phyloP scores from a whole-genome alignment of 352 stramenopile species.

The Phytophthora macrochlamydospora region DNA sequence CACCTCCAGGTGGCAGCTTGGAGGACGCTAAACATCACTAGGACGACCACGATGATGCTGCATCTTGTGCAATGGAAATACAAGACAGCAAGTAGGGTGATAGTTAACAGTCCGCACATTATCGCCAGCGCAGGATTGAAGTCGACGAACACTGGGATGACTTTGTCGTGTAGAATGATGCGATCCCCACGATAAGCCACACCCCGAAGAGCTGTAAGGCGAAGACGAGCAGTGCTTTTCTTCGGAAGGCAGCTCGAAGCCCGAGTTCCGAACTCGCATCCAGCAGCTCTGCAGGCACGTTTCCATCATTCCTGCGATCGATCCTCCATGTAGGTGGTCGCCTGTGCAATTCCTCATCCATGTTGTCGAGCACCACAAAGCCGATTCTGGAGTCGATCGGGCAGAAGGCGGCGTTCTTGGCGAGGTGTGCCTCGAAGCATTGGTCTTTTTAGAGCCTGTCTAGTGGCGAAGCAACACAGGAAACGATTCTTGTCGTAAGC shows the following conservation, averaged over 20 bases:
- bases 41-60: conserved; percentile 19
- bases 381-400: conserved; percentile 3
- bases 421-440: too few species aligned
- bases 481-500: not conserved
- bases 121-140: not conserved
- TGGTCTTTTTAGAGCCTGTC: too few species aligned
- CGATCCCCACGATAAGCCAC: conserved; percentile 28
- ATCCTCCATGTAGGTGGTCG: conserved; percentile 18
- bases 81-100: too few species aligned
- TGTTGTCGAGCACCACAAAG: conserved; percentile 28
- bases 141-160: conserved; percentile 17
- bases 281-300: conserved; percentile 24
- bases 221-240: too few species aligned
- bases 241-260: conserved; percentile 1
- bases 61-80: not conserved
- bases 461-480: not conserved
- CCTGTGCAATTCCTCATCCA: conserved; percentile 9
- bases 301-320: conserved; percentile 20
- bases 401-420: conserved; percentile 1
- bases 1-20: conserved; percentile 40
- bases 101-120: too few species aligned
- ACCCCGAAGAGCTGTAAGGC: conserved; percentile 11
- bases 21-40: conserved; percentile 35
- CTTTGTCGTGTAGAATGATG: conserved; percentile 25
- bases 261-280: conserved; percentile 34